Percentiles rank a stretch among this genome's conserved stretches.
Evolutionary conservation across 2,329 filamentous ascomycete genomes (phyloP).

Genomic region (Arachnomyces sp.): DNA sequence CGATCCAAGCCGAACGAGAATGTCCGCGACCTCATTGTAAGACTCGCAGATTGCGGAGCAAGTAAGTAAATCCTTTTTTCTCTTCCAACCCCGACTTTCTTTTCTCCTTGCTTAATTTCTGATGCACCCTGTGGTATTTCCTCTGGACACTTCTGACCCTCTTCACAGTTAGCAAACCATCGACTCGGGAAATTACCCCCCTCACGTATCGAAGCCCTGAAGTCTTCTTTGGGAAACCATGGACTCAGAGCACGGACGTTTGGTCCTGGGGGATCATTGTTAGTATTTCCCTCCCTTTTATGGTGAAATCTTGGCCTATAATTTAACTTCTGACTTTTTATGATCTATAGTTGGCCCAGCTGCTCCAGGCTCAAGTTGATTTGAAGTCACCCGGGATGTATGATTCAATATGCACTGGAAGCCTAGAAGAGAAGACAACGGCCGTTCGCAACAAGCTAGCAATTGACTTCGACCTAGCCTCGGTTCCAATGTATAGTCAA

Average conservation of each 20-base stretch:
- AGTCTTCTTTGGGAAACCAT: slow-evolving; percentile 13
- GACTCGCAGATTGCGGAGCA: slow-evolving; percentile 12
- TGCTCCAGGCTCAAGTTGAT: slow-evolving; percentile 12
- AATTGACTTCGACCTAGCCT: slow-evolving; percentile 12
- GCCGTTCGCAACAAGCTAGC: slow-evolving; percentile 9
- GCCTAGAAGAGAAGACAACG: slow-evolving; percentile 9
- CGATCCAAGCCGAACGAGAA: slow-evolving; percentile 10
- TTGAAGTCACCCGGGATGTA: slow-evolving; percentile 13
- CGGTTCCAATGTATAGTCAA: slow-evolving; percentile 11
- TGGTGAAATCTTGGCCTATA: background rate
- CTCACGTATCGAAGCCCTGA: slow-evolving; percentile 13
- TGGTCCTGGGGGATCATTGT: slow-evolving; percentile 17
- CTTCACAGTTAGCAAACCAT: slow-evolving; percentile 11
- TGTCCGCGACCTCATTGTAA: slow-evolving; percentile 11
- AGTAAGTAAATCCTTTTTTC: slow-evolving; percentile 8
- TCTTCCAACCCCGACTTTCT: too few relatives aligned
- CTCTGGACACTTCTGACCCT: slow-evolving; percentile 1
- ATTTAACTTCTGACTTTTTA: too few relatives aligned
- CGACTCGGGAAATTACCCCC: slow-evolving; percentile 10
- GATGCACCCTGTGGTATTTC: too few relatives aligned
- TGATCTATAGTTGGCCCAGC: slow-evolving; percentile 9
- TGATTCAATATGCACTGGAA: slow-evolving; percentile 9
- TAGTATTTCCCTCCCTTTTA: background rate
- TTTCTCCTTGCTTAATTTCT: too few relatives aligned
- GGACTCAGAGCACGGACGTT: slow-evolving; percentile 12